A percentile compares a stretch with the other conserved stretches of the same genome.
These are phyloP conservation scores for Hymenoscyphus albidus DNA, from an alignment of 2,329 filamentous ascomycete species.

Conservation along the genomic window DNA sequence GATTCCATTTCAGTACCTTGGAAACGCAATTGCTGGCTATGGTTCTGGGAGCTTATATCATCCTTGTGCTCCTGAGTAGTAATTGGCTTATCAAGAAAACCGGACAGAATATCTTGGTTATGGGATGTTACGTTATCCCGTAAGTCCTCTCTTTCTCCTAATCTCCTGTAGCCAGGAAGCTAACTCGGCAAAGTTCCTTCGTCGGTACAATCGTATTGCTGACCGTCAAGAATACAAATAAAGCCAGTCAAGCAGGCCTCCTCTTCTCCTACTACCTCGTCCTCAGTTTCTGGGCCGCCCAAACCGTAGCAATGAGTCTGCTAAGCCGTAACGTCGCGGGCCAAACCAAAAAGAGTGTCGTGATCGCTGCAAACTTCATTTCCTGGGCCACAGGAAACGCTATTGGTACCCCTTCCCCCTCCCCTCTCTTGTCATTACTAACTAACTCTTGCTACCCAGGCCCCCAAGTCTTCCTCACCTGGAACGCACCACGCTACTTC, in stretches of 20 bases:
- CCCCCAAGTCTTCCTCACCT: constrained; percentile 51
- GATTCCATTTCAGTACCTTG: constrained; percentile 61
- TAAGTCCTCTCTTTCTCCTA: constrained; percentile 38
- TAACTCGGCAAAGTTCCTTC: constrained; percentile 64
- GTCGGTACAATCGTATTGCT: constrained; percentile 69
- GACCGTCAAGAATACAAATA: constrained; percentile 57
- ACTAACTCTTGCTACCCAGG: constrained; percentile 1
- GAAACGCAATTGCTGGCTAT: constrained; percentile 72
- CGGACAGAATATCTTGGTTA: constrained; percentile 64
- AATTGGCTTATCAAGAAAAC: constrained; percentile 66
- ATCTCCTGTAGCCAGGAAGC: constrained; percentile 30
- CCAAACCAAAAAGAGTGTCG: constrained; percentile 50
- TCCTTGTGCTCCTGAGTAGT: constrained; percentile 62
- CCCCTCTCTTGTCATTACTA: not conserved
- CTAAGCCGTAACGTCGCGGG: constrained; percentile 50
- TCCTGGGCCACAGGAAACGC: constrained; percentile 53
- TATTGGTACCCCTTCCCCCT: constrained; percentile 41
- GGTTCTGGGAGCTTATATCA: constrained; percentile 71
- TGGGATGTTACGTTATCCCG: constrained; percentile 63
- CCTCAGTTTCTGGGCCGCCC: constrained; percentile 72
- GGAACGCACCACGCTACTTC: constrained; percentile 48
- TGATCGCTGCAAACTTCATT: constrained; percentile 46
- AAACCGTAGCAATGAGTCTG: constrained; percentile 63
- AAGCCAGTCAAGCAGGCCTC: constrained; percentile 60
- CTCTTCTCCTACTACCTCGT: constrained; percentile 73